These are phyloP conservation scores for Echites panduratus DNA, from an alignment of 257 asterid species.

Conservation along the genomic window DNA sequence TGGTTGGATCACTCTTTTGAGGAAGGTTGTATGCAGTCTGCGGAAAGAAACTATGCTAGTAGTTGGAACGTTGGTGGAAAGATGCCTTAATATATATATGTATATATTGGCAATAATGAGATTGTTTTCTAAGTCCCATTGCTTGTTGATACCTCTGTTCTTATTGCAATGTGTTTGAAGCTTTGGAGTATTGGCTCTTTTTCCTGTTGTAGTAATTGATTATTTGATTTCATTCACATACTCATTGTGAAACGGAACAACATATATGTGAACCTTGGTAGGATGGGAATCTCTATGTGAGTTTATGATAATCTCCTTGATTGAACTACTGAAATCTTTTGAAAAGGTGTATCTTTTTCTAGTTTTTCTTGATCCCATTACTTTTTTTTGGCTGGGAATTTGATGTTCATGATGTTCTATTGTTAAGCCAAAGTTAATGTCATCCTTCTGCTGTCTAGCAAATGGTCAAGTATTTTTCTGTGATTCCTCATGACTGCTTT, in stretches of 20 bases:
- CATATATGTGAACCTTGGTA: neutral
- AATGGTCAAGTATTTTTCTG: neutral
- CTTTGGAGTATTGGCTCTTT: neutral
- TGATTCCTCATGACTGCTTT: neutral
- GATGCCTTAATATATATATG: neutral
- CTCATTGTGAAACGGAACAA: neutral
- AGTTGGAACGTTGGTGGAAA: neutral
- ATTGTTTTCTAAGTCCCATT: neutral
- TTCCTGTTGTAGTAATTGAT: neutral
- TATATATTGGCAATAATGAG: neutral
- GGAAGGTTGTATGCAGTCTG: neutral
- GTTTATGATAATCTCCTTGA: neutral
- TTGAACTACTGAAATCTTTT: neutral
- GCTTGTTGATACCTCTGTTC: neutral
- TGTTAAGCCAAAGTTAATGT: neutral
- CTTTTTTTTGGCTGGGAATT: neutral
- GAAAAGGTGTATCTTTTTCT: neutral
- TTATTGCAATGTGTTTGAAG: neutral
- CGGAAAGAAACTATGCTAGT: neutral
- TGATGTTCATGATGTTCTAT: neutral
- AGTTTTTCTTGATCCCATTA: neutral
- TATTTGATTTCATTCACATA: neutral
- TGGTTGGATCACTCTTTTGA: neutral
- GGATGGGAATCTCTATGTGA: neutral
- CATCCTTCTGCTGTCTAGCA: too few species aligned